Evolutionary conservation across 768 basidiomycete genomes (phyloP), one percentile per base, ranked within the genome.

Genomic region (Hericium erinaceus): DNA sequence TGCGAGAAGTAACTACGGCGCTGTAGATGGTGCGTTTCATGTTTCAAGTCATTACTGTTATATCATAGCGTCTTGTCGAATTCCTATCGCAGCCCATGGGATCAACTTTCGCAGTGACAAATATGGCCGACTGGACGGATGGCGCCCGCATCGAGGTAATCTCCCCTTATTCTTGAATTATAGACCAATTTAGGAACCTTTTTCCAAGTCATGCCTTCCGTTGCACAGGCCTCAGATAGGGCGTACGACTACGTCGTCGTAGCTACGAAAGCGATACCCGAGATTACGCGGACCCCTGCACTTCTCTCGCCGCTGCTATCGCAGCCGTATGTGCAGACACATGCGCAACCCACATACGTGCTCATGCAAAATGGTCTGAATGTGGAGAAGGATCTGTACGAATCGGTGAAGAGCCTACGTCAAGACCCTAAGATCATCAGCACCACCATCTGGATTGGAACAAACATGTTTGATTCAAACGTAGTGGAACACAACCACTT

Each of bases 321-420:
- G 3, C 46, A 70, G 1, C 70, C 77, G 22, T 81, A 83, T 70
- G 63, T 71, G 51, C 73, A 77, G 37, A 64, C 64, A 48, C 72
- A 75, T 59, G 61, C 73, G 4, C 81, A 84, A 62, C 84, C 84
- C 1, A 78, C 75, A 1, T 84, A 83, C 64, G 80, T 84, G 2
- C 66, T 87, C 12, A 61, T 85, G 51, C 83, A 90, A 73, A 91
- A 91, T 66, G 87, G 88, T 6, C 70, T 92, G 3, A 81, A 80
- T 39, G 81, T 88, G 11, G 89, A 90, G 65, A 72, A 68, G 38
- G 85, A 86, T 56, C 72, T 89, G 20, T 85, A 87, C 65, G 64
- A 77, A 10, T 76, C 82, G 1, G 57, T 82, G 11, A 64, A 71
- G 24, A 33, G 13, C 12, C 9, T 8, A n/a, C 11, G 37, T 37